Base-by-base conservation (phyloP, 2,329 filamentous ascomycete genomes). In the Chrysoporthe puriensis region DNA sequence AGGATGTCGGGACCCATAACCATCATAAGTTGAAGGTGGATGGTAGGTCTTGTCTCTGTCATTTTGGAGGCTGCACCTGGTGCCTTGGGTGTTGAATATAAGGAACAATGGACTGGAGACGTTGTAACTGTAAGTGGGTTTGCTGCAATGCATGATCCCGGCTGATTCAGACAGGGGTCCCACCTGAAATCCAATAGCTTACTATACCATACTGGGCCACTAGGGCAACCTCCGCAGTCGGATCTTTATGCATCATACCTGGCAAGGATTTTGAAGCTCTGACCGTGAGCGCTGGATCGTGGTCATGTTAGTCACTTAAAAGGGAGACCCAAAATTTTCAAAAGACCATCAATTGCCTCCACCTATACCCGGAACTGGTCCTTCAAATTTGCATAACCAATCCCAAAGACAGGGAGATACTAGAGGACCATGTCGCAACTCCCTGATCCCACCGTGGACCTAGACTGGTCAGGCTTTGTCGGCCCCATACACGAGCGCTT, bases 401-500 rank as follows among this genome's bases (percentile, higher is more conserved):
- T 46, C 61, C 50, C 32, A 9, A 4, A 57, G 32, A 21, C 48
- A 18, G 32, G 21, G 48, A 46, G 40, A 34, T 21, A 46, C 5
- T 36, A 44, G 36, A 5, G 26, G 40, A 52, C 43, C 61, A 64
- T 66, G 65, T 52, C 64, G 13, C 61, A 62, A 26, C 62, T 88
- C 42, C 90, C 90, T 13, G 88, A 91, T 77, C 90, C 90, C 58
- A 90, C 89, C 0, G 79, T 81, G 63, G 87, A 91, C 78, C 85
- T 92, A 63, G 81, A 90, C 73, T 92, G 90, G 90, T 85, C 84
- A 57, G 85, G 84, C 75, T 92, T 87, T 76, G 77, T 81, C 66
- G 88, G 88, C 43, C 83, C 90, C 16, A 93, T 94, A 73, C 89
- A 93, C 73, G 87, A 92, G 67, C 87, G 89, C 71, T 94, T 94